A percentile compares a stretch with the other conserved stretches of the same genome.
phyloP scores from a whole-genome alignment of 805 yeast genomes.

The Nakazawaea molendinolei region DNA sequence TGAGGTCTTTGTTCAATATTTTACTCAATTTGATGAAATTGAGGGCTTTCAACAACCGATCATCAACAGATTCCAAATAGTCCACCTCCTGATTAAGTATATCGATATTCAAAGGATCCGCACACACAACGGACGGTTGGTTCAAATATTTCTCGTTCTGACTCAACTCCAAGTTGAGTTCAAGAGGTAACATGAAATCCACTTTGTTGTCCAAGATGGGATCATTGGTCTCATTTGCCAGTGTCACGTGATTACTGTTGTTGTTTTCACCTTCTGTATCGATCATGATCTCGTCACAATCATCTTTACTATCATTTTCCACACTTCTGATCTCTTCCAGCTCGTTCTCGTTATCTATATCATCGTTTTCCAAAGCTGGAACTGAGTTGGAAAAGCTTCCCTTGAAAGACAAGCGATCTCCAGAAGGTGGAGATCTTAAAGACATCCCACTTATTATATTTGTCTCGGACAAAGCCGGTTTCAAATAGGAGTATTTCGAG shows the following conservation, averaged over 20 bases:
- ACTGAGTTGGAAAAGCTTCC: constrained; percentile 15
- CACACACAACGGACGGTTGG: constrained; percentile 1
- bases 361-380: constrained; percentile 24
- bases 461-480: constrained; percentile 66
- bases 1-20: constrained; percentile 12
- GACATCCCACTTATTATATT: constrained; percentile 71
- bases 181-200: constrained; percentile 10
- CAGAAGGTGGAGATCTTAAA: constrained; percentile 30
- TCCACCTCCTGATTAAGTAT: constrained; percentile 1
- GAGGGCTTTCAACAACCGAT: constrained; percentile 7
- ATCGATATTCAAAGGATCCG: constrained; percentile 6
- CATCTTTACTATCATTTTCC: constrained; percentile 18
- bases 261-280: constrained; percentile 14
- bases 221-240: neutral
- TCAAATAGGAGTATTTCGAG: constrained; percentile 80
- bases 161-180: neutral
- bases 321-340: constrained; percentile 20
- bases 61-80: neutral
- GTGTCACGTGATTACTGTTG: constrained; percentile 18
- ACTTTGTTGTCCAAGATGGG: constrained; percentile 3
- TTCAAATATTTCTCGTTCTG: neutral
- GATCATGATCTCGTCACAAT: constrained; percentile 24
- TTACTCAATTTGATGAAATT: constrained; percentile 13
- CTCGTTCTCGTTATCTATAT: constrained; percentile 36
- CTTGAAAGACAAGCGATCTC: constrained; percentile 24